A percentile compares a stretch with the other conserved stretches of the same genome.
These are phyloP conservation scores for Parastagonospora avenae DNA, from an alignment of 2,329 filamentous ascomycete genomes.

Conservation along the genomic window DNA sequence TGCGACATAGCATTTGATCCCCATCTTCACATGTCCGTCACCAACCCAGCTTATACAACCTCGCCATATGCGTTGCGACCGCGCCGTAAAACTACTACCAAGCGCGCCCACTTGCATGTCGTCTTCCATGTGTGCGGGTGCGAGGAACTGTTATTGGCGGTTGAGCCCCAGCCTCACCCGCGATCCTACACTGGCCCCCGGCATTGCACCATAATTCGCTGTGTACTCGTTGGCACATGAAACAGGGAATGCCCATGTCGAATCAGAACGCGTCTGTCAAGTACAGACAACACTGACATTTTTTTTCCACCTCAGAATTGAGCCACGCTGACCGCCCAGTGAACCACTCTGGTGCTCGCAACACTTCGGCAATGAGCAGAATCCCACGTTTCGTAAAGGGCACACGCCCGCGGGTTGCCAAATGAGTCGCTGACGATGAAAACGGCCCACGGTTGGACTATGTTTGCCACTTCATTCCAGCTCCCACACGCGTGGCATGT, in stretches of 20 bases:
- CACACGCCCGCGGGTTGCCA: slow-evolving; percentile 23
- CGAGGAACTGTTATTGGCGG: slow-evolving; percentile 1
- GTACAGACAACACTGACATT: slow-evolving; percentile 3
- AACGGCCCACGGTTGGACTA: slow-evolving; percentile 17
- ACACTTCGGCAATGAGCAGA: slow-evolving; percentile 5
- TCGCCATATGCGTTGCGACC: slow-evolving; percentile 5
- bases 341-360: slow-evolving; percentile 5
- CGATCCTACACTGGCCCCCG: not conserved
- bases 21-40: slow-evolving; percentile 7
- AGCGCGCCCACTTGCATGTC: slow-evolving; percentile 10
- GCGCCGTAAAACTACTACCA: slow-evolving; percentile 9
- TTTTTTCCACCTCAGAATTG: slow-evolving; percentile 23
- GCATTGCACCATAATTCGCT: not conserved
- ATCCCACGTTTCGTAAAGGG: slow-evolving; percentile 42
- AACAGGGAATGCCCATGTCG: slow-evolving; percentile 14
- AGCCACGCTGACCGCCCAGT: slow-evolving; percentile 15
- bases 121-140: slow-evolving; percentile 9
- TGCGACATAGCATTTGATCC: slow-evolving; percentile 16
- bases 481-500: slow-evolving; percentile 30
- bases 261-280: slow-evolving; percentile 8
- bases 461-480: slow-evolving; percentile 17
- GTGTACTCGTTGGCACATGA: slow-evolving; percentile 1
- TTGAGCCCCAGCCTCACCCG: slow-evolving; percentile 4
- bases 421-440: slow-evolving; percentile 14
- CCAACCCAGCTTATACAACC: slow-evolving; percentile 4